Evolutionary conservation across 495 filamentous ascomycete species (phyloP).

Genomic region (Neohortaea acidophila): DNA sequence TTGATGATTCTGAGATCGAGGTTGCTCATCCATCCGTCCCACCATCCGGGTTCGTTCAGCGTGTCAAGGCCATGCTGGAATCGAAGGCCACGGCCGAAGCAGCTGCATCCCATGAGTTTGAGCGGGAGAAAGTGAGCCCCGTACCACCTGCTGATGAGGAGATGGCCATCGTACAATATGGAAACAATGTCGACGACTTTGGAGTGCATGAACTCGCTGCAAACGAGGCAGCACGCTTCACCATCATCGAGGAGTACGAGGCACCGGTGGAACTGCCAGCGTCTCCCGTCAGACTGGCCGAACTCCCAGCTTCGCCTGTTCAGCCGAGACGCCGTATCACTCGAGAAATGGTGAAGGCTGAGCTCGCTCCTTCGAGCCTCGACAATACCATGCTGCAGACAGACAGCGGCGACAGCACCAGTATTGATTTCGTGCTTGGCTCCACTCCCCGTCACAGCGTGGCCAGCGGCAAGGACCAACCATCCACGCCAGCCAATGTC

Average conservation of each 20-base stretch:
- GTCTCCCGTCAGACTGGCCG: constrained; percentile 16
- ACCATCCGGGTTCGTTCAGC: constrained; percentile 20
- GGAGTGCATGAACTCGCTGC: constrained; percentile 14
- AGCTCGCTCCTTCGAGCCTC: constrained; percentile 11
- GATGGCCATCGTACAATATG: neutral
- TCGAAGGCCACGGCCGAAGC: constrained; percentile 17
- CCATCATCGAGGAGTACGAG: constrained; percentile 17
- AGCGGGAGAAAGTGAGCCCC: constrained; percentile 1
- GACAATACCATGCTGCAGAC: neutral
- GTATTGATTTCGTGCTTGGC: neutral
- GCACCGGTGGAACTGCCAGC: constrained; percentile 20
- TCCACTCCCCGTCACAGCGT: neutral
- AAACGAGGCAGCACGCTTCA: constrained; percentile 14
- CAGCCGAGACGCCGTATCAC: constrained; percentile 19
- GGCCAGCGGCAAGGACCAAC: neutral
- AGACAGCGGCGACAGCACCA: neutral
- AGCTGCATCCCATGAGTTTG: constrained; percentile 7
- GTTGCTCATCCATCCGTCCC: constrained; percentile 12
- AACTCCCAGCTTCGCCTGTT: constrained; percentile 19
- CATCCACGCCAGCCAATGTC: neutral
- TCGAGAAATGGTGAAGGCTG: constrained; percentile 23
- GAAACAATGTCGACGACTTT: neutral
- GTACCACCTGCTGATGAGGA: neutral
- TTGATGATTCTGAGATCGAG: constrained; percentile 12
- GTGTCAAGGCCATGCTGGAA: constrained; percentile 20